A percentile compares a stretch with the other conserved stretches of the same genome.
Evolutionary conservation across 2,329 filamentous ascomycete species (phyloP).

Genomic region (Alternaria hordeiaustralica): DNA sequence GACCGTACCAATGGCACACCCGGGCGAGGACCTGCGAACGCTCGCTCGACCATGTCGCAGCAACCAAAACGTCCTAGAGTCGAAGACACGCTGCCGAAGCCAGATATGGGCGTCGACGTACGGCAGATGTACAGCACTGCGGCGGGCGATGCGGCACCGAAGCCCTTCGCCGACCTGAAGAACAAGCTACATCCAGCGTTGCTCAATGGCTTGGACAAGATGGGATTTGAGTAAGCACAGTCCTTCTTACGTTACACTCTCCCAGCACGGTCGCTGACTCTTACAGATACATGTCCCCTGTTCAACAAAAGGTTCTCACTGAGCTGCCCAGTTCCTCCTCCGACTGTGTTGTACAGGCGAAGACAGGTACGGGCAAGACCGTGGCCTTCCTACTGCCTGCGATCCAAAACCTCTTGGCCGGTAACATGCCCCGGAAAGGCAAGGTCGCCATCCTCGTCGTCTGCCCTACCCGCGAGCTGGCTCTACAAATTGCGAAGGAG

Average conservation of each 20-base stretch:
- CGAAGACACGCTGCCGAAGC: conserved; percentile 12
- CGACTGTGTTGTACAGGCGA: conserved; percentile 62
- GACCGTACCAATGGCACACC: conserved; percentile 13
- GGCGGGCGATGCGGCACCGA: conserved; percentile 27
- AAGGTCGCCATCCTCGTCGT: conserved; percentile 56
- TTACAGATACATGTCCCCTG: conserved; percentile 57
- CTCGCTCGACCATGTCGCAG: conserved; percentile 24
- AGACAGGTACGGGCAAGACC: conserved; percentile 60
- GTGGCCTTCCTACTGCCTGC: conserved; percentile 57
- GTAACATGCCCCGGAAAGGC: conserved; percentile 40
- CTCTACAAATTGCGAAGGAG: conserved; percentile 58
- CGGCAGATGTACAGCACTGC: conserved; percentile 34
- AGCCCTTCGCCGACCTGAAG: conserved; percentile 37
- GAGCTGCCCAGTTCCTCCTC: conserved; percentile 57
- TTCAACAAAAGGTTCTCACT: conserved; percentile 61
- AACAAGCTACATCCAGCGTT: conserved; percentile 35
- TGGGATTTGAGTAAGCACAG: conserved; percentile 47
- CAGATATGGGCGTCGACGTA: conserved; percentile 23
- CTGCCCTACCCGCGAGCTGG: conserved; percentile 58
- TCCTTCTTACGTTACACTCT: neutral
- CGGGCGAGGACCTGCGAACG: conserved; percentile 6
- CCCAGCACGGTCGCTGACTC: conserved; percentile 12
- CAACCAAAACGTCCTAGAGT: conserved; percentile 34
- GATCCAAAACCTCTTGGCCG: conserved; percentile 53
- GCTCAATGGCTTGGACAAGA: conserved; percentile 42